Base-by-base conservation (phyloP, 2,329 filamentous ascomycete genomes). In the Exutisphaerella laricina region DNA sequence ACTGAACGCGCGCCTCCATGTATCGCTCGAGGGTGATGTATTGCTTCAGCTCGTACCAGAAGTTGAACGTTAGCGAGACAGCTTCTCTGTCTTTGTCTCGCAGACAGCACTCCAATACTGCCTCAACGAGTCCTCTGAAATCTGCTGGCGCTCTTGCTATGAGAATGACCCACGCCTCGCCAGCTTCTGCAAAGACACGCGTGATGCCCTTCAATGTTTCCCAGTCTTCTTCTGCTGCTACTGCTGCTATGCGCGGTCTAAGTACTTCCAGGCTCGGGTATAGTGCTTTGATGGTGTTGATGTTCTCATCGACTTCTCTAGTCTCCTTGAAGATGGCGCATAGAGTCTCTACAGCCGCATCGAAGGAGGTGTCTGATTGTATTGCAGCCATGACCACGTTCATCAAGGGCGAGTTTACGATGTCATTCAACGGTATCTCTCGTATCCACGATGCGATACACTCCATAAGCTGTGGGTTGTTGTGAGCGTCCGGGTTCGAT, bases 31-130 rank as follows among this genome's bases (percentile, higher is more conserved):
- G 68, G 1, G 89, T 88, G 35, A 98, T 74, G 63, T 94, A 96
- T 64, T 96, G 88, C 72, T 98, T 98, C 34, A 98, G 76, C 62
- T 98, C 92, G 63, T 94, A 97, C 92, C 92, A 98, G 70, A 98
- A 97, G 54, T 80, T 81, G 67, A 98, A 98, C 0, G 94, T 98
- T 58, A 92, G 81, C 41, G 88, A 86, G 50, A 98, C 88, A 4
- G 89, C 88, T 54, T 98, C 92, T 49, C 85, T 80, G 41, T 96
- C 90, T 62, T 81, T 82, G 64, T 98, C 92, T 54, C 85, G 78
- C 8, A 84, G 79, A 48, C 87, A 89, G 60, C 88, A 95, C 68
- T 97, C 89, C n/a, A 97, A 75, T 12, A 98, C 81, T 5, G 85
- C 81, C 58, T 96, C 88, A 8, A 98, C 90, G 4, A 98, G 73